Evolutionary conservation across 2,329 filamentous ascomycete genomes (phyloP), one percentile per base, ranked within the genome.

Genomic region (Alternaria sp.): DNA sequence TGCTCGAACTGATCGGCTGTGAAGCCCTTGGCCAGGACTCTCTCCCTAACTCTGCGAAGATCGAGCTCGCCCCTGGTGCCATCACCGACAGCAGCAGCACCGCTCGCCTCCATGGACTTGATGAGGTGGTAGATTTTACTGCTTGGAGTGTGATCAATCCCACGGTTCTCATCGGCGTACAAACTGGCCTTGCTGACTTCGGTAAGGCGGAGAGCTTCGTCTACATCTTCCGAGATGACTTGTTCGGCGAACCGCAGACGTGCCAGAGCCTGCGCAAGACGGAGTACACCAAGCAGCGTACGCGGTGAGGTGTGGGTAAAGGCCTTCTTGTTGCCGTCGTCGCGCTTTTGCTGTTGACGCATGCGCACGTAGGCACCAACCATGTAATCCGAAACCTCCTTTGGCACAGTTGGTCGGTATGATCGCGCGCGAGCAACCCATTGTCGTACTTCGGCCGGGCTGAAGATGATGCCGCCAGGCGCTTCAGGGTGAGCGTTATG

Each of bases 91-190:
- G 88, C 89, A 49, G 89, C 89, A 57, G 93, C 93, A 61, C 95
- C 94, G 57, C 89, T 90, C 74, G 97, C 94, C 49, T 93, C 90
- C 82, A 98, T 90, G 6, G 88, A 89, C 78, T 95, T 92, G 81
- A 99, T 93, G 69, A 99, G 88, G 79, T 97, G 96, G 83, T 97
- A 98, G 74, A 99, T 98, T 80, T 92, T 93, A 80, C 90, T 94
- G 81, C 88, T 94, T 26, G 93, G 90, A 56, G 92, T 97, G 71
- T 91, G 88, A 71, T 92, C 90, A 61, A 90, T 87, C 55, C 76
- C 69, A 49, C 76, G 75, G 58, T 75, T 75, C 76, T 86, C 85
- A 67, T 96, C 93, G 30, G 90, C 87, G 75, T 95, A 91, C 74
- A 99, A 83, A 69, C 90, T 95, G 64, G 96, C 92, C 83, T 98